Base-by-base conservation (phyloP, 495 filamentous ascomycete species). In the Astrocystis sublimbata region DNA sequence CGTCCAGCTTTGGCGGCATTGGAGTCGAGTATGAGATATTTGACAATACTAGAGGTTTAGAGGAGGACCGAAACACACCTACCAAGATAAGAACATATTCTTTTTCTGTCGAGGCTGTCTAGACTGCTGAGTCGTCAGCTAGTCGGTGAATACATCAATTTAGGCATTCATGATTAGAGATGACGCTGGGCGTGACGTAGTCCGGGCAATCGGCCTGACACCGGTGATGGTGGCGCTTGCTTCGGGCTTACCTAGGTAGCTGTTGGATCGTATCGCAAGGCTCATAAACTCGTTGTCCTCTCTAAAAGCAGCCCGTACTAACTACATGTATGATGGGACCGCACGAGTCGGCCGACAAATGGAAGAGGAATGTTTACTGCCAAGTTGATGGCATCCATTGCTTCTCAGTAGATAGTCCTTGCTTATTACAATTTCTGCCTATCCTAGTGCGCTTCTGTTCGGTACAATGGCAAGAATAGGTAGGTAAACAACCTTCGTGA, bases 121-220 rank as follows among this genome's bases (percentile, higher is more conserved):
- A n/a, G n/a, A n/a, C n/a, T n/a, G n/a, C n/a, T n/a, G n/a, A n/a
- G n/a, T 13, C 35, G 33, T 23, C 26, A 15, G 45, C 15, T 6
- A 26, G 33, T 47, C 21, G n/a, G 21, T 33, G 45, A 60, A n/a
- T n/a, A n/a, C n/a, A n/a, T n/a, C n/a, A n/a, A n/a, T n/a, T n/a
- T n/a, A n/a, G n/a, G n/a, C n/a, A n/a, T n/a, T n/a, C n/a, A n/a
- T n/a, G n/a, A n/a, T n/a, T 43, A 46, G 36, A 52, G 45, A 45
- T 52, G 58, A 49, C 46, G 46, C 60, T 24, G 45, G 17, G 35
- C 35, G 52, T 57, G 52, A 57, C 46, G 60, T 46, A 41, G 7
- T 31, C 58, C 19, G 51, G 45, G 19, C 1, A 59, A 49, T 45
- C 58, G 21, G 17, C 9, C 15, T 12, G 33, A 23, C 19, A 21